phyloP scores from a whole-genome alignment of 1,284 basidiomycete genomes.

The Phylloboletellus chloephorus region DNA sequence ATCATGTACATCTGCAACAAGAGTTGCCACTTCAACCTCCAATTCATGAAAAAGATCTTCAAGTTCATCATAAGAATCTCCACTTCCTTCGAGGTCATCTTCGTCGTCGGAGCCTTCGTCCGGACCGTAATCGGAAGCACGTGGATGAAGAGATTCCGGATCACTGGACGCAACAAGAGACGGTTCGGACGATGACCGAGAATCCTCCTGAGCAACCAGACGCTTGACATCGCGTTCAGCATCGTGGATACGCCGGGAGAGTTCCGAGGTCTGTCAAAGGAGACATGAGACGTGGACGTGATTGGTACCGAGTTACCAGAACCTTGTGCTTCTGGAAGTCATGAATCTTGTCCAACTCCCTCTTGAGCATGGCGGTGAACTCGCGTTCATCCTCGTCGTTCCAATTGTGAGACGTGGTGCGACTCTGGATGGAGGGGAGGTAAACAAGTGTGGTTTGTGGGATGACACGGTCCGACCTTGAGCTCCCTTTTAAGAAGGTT shows the following conservation, averaged over 20 bases:
- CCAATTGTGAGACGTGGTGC: slow-evolving; percentile 64
- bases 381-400: slow-evolving; percentile 72
- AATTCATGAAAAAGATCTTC: slow-evolving; percentile 88
- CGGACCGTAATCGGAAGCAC: slow-evolving; percentile 45
- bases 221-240: slow-evolving; percentile 77
- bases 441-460: not conserved
- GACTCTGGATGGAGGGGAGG: slow-evolving; percentile 36
- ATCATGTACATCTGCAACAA: slow-evolving; percentile 98
- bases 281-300: slow-evolving; percentile 3
- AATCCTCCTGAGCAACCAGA: slow-evolving; percentile 61
- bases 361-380: slow-evolving; percentile 76
- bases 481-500: slow-evolving; percentile 85
- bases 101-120: slow-evolving; percentile 75
- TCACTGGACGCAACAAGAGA: slow-evolving; percentile 37
- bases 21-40: slow-evolving; percentile 92
- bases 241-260: slow-evolving; percentile 72
- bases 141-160: slow-evolving; percentile 51
- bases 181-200: slow-evolving; percentile 31
- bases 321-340: slow-evolving; percentile 93
- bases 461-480: slow-evolving; percentile 49
- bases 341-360: slow-evolving; percentile 93
- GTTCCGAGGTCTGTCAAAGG: slow-evolving; percentile 65
- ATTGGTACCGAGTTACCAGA: slow-evolving; percentile 4
- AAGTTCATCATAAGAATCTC: slow-evolving; percentile 69
- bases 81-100: slow-evolving; percentile 51